A percentile compares a stretch with the other conserved stretches of the same genome.
phyloP scores from a whole-genome alignment of 1,284 basidiomycete species.

The Ganoderma lucidum region DNA sequence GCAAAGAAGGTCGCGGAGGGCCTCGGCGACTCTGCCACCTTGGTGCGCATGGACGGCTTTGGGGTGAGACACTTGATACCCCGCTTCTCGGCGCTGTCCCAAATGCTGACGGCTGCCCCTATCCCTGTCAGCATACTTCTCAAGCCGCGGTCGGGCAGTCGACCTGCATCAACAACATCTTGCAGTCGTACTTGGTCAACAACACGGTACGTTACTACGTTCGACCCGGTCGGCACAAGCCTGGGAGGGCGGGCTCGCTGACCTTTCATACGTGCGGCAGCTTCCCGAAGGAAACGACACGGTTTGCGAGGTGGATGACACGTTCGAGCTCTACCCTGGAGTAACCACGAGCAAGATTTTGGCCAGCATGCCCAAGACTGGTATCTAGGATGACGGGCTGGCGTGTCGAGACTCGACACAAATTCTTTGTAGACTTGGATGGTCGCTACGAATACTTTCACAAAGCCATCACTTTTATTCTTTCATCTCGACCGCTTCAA shows the following conservation, averaged over 20 bases:
- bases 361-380: not conserved
- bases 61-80: slow-evolving; percentile 24
- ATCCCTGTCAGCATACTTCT: slow-evolving; percentile 6
- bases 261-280: not conserved
- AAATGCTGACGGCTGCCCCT: not conserved
- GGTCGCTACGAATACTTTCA: no score
- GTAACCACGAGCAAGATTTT: not conserved
- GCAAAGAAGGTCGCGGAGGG: slow-evolving; percentile 29
- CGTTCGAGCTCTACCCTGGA: slow-evolving; percentile 11
- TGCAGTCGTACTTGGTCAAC: slow-evolving; percentile 9
- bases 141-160: not conserved
- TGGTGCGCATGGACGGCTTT: slow-evolving; percentile 34
- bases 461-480: no score
- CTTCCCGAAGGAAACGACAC: slow-evolving; percentile 13
- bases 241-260: not conserved
- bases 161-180: slow-evolving; percentile 1
- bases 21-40: slow-evolving; percentile 27
- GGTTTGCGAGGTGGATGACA: slow-evolving; percentile 16
- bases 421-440: no score
- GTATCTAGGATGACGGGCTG: not conserved
- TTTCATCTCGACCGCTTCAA: no score
- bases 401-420: no score
- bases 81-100: not conserved
- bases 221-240: no score
- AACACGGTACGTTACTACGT: slow-evolving; percentile 16